Evolutionary conservation across 345 rosid species (phyloP).

Genomic region (Hibiscus tridactylites): DNA sequence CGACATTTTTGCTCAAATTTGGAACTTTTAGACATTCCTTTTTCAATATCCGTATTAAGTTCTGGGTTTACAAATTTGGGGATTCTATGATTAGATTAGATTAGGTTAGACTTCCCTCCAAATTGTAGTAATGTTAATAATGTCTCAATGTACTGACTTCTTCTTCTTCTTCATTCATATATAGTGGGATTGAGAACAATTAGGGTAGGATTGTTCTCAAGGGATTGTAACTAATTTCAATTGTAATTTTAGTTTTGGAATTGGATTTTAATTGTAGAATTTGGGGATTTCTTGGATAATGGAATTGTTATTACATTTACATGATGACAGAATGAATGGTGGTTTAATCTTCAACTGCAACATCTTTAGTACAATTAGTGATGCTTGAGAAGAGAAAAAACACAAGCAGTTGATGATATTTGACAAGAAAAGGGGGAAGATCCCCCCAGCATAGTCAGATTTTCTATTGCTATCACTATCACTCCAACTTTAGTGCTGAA

Average conservation of each 20-base stretch:
- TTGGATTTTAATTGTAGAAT: background rate
- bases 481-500: too few species aligned
- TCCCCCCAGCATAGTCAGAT: background rate
- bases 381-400: background rate
- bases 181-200: too few species aligned
- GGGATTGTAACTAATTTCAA: background rate
- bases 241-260: background rate
- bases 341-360: too few species aligned
- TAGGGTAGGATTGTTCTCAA: too few species aligned
- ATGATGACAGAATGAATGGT: background rate
- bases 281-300: background rate
- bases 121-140: too few species aligned
- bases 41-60: background rate
- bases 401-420: background rate
- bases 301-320: background rate
- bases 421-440: too few species aligned
- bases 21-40: conserved; percentile 28
- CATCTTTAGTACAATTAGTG: too few species aligned
- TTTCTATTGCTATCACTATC: too few species aligned
- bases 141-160: too few species aligned
- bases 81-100: background rate
- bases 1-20: conserved; percentile 41
- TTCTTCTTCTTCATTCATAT: too few species aligned
- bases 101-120: background rate
- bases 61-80: background rate